These are phyloP conservation scores for Mycocentrospora acerina DNA, from an alignment of 2,329 filamentous ascomycete species.

Conservation along the genomic window DNA sequence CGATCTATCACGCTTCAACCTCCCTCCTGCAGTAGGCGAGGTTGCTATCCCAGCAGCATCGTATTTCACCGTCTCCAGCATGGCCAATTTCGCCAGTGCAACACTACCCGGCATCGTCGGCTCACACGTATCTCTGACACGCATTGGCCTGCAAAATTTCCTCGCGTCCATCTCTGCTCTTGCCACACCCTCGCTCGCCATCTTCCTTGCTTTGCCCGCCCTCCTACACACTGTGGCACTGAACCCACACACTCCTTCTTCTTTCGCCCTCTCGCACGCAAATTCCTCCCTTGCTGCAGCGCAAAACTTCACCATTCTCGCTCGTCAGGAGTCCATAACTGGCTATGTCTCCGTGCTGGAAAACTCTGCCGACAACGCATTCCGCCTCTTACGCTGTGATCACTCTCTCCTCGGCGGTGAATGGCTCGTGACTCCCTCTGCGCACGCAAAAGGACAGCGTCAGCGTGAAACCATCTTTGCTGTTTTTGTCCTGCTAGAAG, in stretches of 20 bases:
- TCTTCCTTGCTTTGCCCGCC: constrained; percentile 70
- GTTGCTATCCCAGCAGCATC: constrained; percentile 66
- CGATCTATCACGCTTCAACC: constrained; percentile 56
- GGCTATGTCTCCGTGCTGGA: constrained; percentile 93
- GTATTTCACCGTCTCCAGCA: constrained; percentile 63
- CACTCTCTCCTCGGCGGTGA: constrained; percentile 92
- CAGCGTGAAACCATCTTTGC: constrained; percentile 87
- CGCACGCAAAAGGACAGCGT: constrained; percentile 46
- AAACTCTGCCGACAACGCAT: constrained; percentile 63
- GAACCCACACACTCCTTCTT: constrained; percentile 72
- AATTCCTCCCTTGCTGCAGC: constrained; percentile 63
- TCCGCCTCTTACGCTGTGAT: constrained; percentile 85
- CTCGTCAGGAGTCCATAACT: constrained; percentile 81
- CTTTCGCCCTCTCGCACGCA: constrained; percentile 60
- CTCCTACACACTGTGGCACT: constrained; percentile 68
- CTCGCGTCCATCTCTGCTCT: constrained; percentile 66
- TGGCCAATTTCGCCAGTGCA: constrained; percentile 45
- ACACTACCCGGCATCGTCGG: constrained; percentile 58
- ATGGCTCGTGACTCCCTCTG: constrained; percentile 65
- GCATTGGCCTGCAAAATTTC: constrained; percentile 70
- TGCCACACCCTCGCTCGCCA: constrained; percentile 67
- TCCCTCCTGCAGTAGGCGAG: constrained; percentile 62
- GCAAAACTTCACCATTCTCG: constrained; percentile 73
- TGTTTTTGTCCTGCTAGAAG: constrained; percentile 94
- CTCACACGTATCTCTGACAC: constrained; percentile 63